Percentiles rank a stretch among this genome's conserved stretches.
Evolutionary conservation across 495 filamentous ascomycete genomes (phyloP).

Genomic region (Staphylotrichum longicolle): DNA sequence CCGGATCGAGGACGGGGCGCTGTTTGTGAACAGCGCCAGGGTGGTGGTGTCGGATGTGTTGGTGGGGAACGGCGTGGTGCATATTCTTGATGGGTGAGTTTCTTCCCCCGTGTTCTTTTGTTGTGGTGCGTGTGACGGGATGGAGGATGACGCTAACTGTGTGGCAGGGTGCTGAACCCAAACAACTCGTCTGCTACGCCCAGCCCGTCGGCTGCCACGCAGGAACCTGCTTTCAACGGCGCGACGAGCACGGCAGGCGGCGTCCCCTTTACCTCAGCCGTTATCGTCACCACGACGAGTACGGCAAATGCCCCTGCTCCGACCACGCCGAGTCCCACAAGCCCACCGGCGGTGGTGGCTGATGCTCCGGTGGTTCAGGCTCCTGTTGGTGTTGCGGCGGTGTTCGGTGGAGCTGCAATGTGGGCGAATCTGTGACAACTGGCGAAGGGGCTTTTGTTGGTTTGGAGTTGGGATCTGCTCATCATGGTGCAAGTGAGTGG

Average conservation of each 20-base stretch:
- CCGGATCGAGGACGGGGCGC: constrained; percentile 43
- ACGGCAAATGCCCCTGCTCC: no score
- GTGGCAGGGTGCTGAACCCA: constrained; percentile 59
- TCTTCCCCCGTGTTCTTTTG: no score
- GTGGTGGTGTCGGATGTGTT: constrained; percentile 54
- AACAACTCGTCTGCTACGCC: constrained; percentile 48
- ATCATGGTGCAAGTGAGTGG: not conserved
- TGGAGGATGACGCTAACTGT: not conserved
- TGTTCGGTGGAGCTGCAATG: constrained; percentile 39
- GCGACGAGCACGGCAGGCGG: constrained; percentile 40
- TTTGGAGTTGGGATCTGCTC: not conserved
- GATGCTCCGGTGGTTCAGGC: constrained; percentile 29
- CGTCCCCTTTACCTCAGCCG: constrained; percentile 48
- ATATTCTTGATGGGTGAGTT: constrained; percentile 57
- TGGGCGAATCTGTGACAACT: not conserved
- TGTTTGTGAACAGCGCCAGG: constrained; percentile 42
- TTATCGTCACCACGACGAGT: constrained; percentile 27
- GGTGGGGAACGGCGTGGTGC: constrained; percentile 64
- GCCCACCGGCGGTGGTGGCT: not conserved
- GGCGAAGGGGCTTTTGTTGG: not conserved
- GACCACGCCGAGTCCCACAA: not conserved
- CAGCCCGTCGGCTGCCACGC: constrained; percentile 42
- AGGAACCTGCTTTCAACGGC: constrained; percentile 52
- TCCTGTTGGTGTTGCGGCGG: constrained; percentile 35
- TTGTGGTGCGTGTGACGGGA: no score